These are phyloP conservation scores for Aphanomyces astaci DNA, from an alignment of 352 stramenopile genomes.

Conservation along the genomic window DNA sequence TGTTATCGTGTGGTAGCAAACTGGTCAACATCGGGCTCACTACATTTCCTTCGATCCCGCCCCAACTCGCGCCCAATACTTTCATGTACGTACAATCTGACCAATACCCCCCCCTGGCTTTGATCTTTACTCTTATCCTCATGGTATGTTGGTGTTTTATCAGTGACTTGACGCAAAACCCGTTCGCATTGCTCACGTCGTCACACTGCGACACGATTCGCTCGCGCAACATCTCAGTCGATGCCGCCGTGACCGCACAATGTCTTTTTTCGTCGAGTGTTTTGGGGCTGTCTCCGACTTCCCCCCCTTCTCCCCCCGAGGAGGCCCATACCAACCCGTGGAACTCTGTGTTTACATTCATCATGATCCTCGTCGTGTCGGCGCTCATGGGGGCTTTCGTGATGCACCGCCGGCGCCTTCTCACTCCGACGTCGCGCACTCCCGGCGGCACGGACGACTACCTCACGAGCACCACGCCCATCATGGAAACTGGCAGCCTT, in stretches of 20 bases:
- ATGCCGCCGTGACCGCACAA: not conserved
- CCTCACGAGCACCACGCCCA: not conserved
- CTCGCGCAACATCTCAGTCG: not conserved
- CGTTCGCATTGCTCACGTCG: not conserved
- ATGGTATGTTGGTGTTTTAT: too few relatives aligned
- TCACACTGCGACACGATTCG: not conserved
- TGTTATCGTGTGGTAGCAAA: not conserved
- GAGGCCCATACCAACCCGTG: not conserved
- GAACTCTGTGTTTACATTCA: not conserved
- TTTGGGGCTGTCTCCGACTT: too few relatives aligned
- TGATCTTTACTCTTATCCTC: too few relatives aligned
- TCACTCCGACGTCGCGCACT: not conserved
- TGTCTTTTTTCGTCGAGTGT: too few relatives aligned
- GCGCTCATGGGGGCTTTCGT: not conserved
- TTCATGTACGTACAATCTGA: not conserved
- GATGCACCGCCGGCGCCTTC: not conserved
- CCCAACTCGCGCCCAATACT: not conserved
- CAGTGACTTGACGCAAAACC: not conserved
- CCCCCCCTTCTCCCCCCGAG: not conserved
- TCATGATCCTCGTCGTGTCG: not conserved
- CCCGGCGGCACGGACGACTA: not conserved
- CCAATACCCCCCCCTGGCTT: too few relatives aligned
- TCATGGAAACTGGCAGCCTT: conserved; percentile 6
- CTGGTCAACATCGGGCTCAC: not conserved
- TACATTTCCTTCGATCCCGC: not conserved